A percentile compares a stretch with the other conserved stretches of the same genome.
Evolutionary conservation across 2,329 filamentous ascomycete species (phyloP).

Genomic region (Colletotrichum incanum): DNA sequence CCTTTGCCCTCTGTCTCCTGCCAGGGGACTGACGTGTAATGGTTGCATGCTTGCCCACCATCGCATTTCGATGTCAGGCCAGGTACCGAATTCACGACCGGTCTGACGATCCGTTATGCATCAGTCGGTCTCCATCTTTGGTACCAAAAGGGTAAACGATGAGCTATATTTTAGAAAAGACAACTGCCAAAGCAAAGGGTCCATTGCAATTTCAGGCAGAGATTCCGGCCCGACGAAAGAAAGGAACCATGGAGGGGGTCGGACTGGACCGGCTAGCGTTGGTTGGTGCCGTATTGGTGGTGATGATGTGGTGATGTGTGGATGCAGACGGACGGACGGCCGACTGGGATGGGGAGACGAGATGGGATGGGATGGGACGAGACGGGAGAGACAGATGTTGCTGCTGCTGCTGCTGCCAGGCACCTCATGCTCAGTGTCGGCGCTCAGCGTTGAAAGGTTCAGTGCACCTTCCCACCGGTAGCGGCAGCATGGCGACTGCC

Average conservation of each 20-base stretch:
- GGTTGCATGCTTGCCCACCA: conserved; percentile 2
- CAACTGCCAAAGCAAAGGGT: neutral
- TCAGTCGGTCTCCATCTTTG: neutral
- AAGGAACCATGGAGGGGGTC: conserved; percentile 4
- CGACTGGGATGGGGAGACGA: conserved; percentile 5
- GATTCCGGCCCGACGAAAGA: conserved; percentile 5
- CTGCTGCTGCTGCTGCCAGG: neutral
- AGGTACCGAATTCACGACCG: neutral
- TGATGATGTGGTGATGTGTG: conserved; percentile 41
- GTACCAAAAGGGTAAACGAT: neutral
- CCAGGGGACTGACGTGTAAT: neutral
- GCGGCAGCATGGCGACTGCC: conserved; percentile 11
- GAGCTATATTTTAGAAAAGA: neutral
- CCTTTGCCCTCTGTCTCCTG: neutral
- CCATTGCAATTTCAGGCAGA: conserved; percentile 2
- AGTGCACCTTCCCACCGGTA: conserved; percentile 25
- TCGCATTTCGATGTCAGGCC: neutral
- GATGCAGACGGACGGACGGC: neutral
- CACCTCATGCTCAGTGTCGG: neutral
- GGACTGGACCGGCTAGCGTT: conserved; percentile 9
- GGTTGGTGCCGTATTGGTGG: conserved; percentile 27
- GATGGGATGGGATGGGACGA: conserved; percentile 22
- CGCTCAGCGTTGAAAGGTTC: neutral
- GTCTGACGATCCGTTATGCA: neutral
- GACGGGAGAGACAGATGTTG: conserved; percentile 2